These are phyloP conservation scores for Phylloporus sp. DNA, from an alignment of 768 basidiomycete species.

Conservation along the genomic window DNA sequence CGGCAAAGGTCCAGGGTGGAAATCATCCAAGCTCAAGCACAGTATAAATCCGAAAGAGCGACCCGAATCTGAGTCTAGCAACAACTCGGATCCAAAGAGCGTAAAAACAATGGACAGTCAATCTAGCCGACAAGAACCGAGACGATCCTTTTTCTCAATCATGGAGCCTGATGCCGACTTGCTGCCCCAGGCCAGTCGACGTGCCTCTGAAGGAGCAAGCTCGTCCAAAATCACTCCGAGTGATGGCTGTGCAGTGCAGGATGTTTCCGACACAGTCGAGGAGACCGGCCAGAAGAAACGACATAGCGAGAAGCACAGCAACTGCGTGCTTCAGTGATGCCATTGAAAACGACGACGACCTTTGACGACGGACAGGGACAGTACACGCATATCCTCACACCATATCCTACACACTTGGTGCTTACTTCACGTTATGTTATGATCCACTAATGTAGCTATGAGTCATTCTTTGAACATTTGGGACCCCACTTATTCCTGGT, in stretches of 20 bases:
- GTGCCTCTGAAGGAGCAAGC: constrained; percentile 18
- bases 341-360: background rate
- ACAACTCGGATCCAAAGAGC: constrained; percentile 55
- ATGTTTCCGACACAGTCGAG: constrained; percentile 4
- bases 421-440: constrained; percentile 16
- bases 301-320: constrained; percentile 23
- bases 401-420: background rate
- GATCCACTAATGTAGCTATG: constrained; percentile 17
- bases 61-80: constrained; percentile 58
- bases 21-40: constrained; percentile 35
- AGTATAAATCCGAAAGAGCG: constrained; percentile 41
- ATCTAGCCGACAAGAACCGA: constrained; percentile 37
- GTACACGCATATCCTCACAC: constrained; percentile 3
- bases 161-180: constrained; percentile 26
- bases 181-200: constrained; percentile 14
- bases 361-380: background rate
- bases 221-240: constrained; percentile 15
- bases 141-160: constrained; percentile 34
- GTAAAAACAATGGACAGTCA: constrained; percentile 50
- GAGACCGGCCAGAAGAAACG: constrained; percentile 28
- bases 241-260: constrained; percentile 6
- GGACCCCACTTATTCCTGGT: background rate
- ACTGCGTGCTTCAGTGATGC: constrained; percentile 26
- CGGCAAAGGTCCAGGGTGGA: constrained; percentile 25
- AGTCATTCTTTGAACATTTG: constrained; percentile 4